phyloP scores from a whole-genome alignment of 1,139 yeast species.

The Hansenula lynferdii region DNA sequence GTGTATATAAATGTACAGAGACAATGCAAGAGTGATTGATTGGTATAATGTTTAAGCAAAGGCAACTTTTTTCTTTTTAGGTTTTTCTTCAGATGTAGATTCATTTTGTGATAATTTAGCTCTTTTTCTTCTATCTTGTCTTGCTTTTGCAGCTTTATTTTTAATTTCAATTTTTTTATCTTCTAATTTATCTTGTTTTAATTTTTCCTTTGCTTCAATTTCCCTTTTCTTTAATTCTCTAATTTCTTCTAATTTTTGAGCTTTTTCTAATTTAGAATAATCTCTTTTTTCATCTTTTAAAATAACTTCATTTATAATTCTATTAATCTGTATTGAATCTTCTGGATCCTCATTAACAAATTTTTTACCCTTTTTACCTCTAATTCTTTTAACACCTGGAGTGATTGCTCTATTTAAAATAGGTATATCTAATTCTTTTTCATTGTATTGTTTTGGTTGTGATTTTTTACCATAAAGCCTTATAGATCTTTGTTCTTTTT shows the following conservation, averaged over 20 bases:
- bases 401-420: constrained; percentile 73
- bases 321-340: constrained; percentile 56
- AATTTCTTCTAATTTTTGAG: constrained; percentile 83
- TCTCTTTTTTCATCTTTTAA: constrained; percentile 77
- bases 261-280: constrained; percentile 87
- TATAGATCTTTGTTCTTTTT: constrained; percentile 60
- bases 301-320: constrained; percentile 76
- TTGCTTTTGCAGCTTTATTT: constrained; percentile 63
- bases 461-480: constrained; percentile 69
- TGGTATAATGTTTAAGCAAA: constrained; percentile 12
- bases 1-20: constrained; percentile 53
- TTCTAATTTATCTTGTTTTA: constrained; percentile 64
- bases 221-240: constrained; percentile 84
- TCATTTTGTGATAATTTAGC: constrained; percentile 46
- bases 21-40: constrained; percentile 5
- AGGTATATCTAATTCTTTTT: constrained; percentile 76
- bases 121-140: constrained; percentile 64
- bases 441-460: constrained; percentile 55
- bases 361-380: constrained; percentile 91
- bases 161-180: constrained; percentile 75
- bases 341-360: constrained; percentile 60
- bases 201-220: constrained; percentile 76
- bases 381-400: constrained; percentile 75
- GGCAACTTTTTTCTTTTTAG: constrained; percentile 35
- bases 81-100: constrained; percentile 27